Percentiles rank a stretch among this genome's conserved stretches.
These are phyloP conservation scores for Globisporangium middletonii DNA, from an alignment of 352 stramenopile species.

Conservation along the genomic window DNA sequence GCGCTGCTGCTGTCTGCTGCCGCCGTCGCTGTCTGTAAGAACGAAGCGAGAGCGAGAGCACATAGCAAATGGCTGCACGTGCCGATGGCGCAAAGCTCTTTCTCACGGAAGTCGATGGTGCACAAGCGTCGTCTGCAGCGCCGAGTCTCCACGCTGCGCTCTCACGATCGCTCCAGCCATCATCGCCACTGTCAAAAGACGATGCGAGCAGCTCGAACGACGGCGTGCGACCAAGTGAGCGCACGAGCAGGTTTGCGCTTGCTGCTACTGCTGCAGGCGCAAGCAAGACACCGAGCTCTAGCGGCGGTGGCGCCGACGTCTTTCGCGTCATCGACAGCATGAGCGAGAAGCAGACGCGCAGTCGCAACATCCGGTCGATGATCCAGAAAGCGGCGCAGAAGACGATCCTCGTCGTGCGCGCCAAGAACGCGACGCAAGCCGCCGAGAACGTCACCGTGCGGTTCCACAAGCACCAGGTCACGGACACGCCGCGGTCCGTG, in stretches of 20 bases:
- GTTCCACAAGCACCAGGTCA: conserved; percentile 37
- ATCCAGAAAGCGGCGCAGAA: conserved; percentile 68
- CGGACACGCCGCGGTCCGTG: conserved; percentile 45
- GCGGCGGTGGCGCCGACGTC: conserved; percentile 27
- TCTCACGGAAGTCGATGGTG: conserved; percentile 24
- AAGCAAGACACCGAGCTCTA: conserved; percentile 1
- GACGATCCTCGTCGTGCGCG: conserved; percentile 64
- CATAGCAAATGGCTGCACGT: no score
- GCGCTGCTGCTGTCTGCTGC: no score
- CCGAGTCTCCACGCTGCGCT: background rate
- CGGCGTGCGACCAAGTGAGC: conserved; percentile 3
- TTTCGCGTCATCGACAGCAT: conserved; percentile 50
- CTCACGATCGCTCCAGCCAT: background rate
- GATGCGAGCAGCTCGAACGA: background rate
- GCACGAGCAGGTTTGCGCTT: conserved; percentile 7
- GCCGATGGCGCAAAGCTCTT: conserved; percentile 19
- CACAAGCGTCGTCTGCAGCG: background rate
- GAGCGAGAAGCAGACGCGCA: conserved; percentile 38
- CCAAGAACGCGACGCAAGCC: conserved; percentile 64
- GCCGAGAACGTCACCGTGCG: conserved; percentile 60
- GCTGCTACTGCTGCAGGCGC: background rate
- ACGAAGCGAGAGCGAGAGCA: no score
- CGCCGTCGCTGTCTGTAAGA: no score
- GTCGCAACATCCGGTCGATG: conserved; percentile 48
- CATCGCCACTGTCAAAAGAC: conserved; percentile 4